phyloP scores from a whole-genome alignment of 768 basidiomycete species.

The Hemileccinum impolitum region DNA sequence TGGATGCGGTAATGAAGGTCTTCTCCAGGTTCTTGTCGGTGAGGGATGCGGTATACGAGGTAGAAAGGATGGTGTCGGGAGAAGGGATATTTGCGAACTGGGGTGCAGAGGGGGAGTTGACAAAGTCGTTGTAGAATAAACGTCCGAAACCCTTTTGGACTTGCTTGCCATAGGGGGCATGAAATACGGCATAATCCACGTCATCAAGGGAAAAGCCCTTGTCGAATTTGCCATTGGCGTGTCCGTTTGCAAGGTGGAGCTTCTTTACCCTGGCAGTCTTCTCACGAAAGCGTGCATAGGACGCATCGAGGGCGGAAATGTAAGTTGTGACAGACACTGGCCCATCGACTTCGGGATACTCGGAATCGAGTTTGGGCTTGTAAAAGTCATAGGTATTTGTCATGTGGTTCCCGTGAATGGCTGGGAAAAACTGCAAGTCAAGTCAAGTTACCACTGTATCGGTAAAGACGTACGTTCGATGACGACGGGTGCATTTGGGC shows the following conservation, averaged over 20 bases:
- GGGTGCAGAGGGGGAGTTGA: slow-evolving; percentile 65
- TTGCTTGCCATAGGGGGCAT: slow-evolving; percentile 98
- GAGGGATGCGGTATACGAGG: slow-evolving; percentile 69
- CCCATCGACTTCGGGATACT: slow-evolving; percentile 96
- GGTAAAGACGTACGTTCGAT: slow-evolving; percentile 76
- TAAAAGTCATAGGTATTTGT: slow-evolving; percentile 98
- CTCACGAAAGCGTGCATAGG: slow-evolving; percentile 80
- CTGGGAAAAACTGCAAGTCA: slow-evolving; percentile 41
- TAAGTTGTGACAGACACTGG: slow-evolving; percentile 95
- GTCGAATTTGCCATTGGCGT: slow-evolving; percentile 32
- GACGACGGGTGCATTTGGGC: slow-evolving; percentile 91
- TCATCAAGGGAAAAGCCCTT: slow-evolving; percentile 67
- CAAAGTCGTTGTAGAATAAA: slow-evolving; percentile 89
- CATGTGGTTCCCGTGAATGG: slow-evolving; percentile 96
- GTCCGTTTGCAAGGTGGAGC: slow-evolving; percentile 33
- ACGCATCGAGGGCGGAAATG: slow-evolving; percentile 86
- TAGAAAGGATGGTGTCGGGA: slow-evolving; percentile 64
- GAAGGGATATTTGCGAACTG: slow-evolving; percentile 68
- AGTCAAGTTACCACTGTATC: not conserved
- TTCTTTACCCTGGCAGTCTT: slow-evolving; percentile 72
- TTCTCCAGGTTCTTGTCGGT: slow-evolving; percentile 97
- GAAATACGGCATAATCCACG: slow-evolving; percentile 93
- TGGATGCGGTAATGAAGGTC: slow-evolving; percentile 80
- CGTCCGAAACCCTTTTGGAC: slow-evolving; percentile 97
- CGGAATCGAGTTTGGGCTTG: slow-evolving; percentile 94